Base-by-base conservation (phyloP, 2,329 filamentous ascomycete species). In the Macroventuria anomochaeta region DNA sequence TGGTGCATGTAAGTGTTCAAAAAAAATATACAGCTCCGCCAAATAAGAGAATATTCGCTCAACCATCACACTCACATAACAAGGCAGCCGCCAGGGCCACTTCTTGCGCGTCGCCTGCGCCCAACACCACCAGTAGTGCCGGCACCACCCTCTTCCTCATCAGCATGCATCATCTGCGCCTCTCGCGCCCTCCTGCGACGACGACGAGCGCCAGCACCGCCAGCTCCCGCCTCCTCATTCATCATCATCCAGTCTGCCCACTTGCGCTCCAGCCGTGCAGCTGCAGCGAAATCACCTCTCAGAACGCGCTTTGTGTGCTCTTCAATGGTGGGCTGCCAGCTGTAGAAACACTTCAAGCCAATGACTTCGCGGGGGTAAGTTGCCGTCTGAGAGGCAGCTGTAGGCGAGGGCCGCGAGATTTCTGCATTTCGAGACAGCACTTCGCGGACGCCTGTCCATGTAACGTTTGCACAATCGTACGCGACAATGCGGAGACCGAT, bases 171-270 rank as follows among this genome's bases (percentile, higher is more conserved):
- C 70, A 88, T 81, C 69, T 91, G 88, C 5, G 92, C 91, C 71
- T 96, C 91, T 39, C 93, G 83, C 2, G 91, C 91, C 54, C 93
- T 82, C 42, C 92, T 83, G 59, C 92, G 81, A 53, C 93, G 80
- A 46, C 92, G 81, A 47, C 92, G 81, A 2, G 83, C 79, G 5
- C 89, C 86, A 1, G 70, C 64, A 2, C 88, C 91, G 2, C 78
- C 80, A 2, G 84, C 83, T 2, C 88, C 89, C 0, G 89, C 90
- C 71, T 97, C 93, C 73, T 96, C 91, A 43, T 85, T 90, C 13
- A 90, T 87, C 77, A 96, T 90, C 92, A 97, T 97, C 73, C 91
- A 96, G 48, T 96, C 89, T 0, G 89, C 88, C 93, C 93, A 97
- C 72, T 93, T 96, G 59, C 87, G 83, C 79, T 96, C 93, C 17